Evolutionary conservation across 768 basidiomycete species (phyloP).

Genomic region (Auricularia cornea): DNA sequence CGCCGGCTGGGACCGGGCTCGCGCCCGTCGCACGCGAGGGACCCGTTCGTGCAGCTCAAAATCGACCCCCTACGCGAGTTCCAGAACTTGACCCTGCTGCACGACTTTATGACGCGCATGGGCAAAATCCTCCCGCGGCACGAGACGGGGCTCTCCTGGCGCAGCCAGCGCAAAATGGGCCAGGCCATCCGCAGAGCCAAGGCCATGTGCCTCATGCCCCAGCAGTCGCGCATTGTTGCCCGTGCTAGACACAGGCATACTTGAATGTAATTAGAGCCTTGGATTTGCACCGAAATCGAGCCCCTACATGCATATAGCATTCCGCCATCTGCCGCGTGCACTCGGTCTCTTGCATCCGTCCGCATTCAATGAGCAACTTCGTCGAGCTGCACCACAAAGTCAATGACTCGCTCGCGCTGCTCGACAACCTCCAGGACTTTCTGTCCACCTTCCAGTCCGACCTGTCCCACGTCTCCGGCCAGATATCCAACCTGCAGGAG

Average conservation of each 20-base stretch:
- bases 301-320: background rate
- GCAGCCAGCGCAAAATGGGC: slow-evolving; percentile 67
- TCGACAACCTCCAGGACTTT: slow-evolving; percentile 85
- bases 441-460: slow-evolving; percentile 94
- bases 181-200: slow-evolving; percentile 85
- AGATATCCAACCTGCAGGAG: slow-evolving; percentile 89
- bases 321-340: background rate
- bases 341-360: background rate
- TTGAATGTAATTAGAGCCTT: too few species aligned
- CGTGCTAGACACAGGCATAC: too few species aligned
- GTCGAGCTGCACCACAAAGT: slow-evolving; percentile 89
- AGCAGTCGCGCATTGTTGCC: background rate
- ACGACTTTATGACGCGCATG: slow-evolving; percentile 59
- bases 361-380: slow-evolving; percentile 39
- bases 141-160: slow-evolving; percentile 63
- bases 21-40: slow-evolving; percentile 43
- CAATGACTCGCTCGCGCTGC: slow-evolving; percentile 37
- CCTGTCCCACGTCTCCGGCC: slow-evolving; percentile 87
- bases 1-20: slow-evolving; percentile 49
- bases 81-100: slow-evolving; percentile 50
- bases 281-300: too few species aligned
- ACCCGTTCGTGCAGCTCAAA: slow-evolving; percentile 62
- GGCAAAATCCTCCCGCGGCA: slow-evolving; percentile 70
- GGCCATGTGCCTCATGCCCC: slow-evolving; percentile 82
- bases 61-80: slow-evolving; percentile 70